Evolutionary conservation across 2,329 filamentous ascomycete species (phyloP).

Genomic region (Karstenula rhodostoma): DNA sequence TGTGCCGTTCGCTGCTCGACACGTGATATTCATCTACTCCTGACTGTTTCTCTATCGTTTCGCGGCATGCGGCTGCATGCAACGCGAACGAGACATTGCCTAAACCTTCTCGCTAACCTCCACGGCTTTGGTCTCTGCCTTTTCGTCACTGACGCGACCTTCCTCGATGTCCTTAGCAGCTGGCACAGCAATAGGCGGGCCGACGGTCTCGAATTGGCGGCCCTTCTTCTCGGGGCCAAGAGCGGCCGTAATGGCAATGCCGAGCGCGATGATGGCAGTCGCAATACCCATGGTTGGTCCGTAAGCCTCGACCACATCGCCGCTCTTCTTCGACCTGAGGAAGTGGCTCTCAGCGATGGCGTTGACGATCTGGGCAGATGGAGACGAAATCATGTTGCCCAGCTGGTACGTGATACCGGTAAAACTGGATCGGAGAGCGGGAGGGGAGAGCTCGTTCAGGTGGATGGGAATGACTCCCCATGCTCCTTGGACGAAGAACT

Average conservation of each 20-base stretch:
- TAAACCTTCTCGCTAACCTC: slow-evolving; percentile 24
- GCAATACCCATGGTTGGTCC: slow-evolving; percentile 79
- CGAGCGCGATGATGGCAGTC: slow-evolving; percentile 77
- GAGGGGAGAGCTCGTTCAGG: slow-evolving; percentile 76
- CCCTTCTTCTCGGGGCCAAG: slow-evolving; percentile 79
- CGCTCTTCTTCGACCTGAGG: slow-evolving; percentile 61
- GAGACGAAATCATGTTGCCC: slow-evolving; percentile 77
- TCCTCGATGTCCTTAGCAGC: slow-evolving; percentile 43
- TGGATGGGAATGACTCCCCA: slow-evolving; percentile 66
- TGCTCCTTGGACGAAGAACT: slow-evolving; percentile 60
- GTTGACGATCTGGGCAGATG: slow-evolving; percentile 79
- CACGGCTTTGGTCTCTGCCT: slow-evolving; percentile 29
- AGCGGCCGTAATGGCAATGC: slow-evolving; percentile 72
- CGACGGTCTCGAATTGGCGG: slow-evolving; percentile 70
- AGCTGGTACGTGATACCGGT: slow-evolving; percentile 77
- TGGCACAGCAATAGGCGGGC: slow-evolving; percentile 57
- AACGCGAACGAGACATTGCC: neutral
- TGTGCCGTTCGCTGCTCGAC: neutral
- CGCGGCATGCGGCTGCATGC: neutral
- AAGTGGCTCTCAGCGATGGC: slow-evolving; percentile 67
- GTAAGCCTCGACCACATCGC: slow-evolving; percentile 71
- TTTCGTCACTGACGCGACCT: slow-evolving; percentile 39
- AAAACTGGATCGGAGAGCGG: slow-evolving; percentile 74
- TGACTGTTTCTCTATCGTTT: neutral
- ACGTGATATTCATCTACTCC: neutral